phyloP scores from a whole-genome alignment of 768 basidiomycete species.

The Termitomyces sp. region DNA sequence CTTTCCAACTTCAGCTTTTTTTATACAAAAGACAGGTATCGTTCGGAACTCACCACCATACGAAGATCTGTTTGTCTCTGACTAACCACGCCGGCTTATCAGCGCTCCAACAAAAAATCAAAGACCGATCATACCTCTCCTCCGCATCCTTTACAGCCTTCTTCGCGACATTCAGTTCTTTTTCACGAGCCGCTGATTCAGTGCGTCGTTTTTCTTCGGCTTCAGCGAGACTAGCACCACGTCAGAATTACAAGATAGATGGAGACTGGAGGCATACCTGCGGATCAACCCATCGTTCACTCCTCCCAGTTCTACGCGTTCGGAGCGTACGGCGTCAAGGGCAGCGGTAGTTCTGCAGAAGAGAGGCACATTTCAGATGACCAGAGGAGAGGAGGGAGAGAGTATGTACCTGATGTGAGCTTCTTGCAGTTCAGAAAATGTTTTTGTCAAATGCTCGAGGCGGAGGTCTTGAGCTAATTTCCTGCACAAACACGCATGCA shows the following conservation, averaged over 20 bases:
- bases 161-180: not conserved
- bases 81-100: not conserved
- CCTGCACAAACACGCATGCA: not conserved
- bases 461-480: not conserved
- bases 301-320: not conserved
- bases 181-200: not conserved
- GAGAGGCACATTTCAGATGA: not conserved
- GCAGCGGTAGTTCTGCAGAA: not conserved
- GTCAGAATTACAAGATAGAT: not conserved
- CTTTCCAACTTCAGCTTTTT: slow-evolving; percentile 5
- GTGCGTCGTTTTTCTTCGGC: not conserved
- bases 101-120: not conserved
- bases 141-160: not conserved
- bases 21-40: not conserved
- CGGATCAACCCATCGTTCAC: not conserved
- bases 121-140: not conserved
- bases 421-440: not conserved
- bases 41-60: not conserved
- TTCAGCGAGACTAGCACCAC: not conserved
- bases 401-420: not conserved
- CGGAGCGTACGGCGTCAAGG: not conserved
- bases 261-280: not conserved
- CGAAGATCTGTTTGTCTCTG: slow-evolving; percentile 4
- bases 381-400: not conserved
- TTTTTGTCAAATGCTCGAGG: not conserved